phyloP scores from a whole-genome alignment of 768 basidiomycete species.

The Tubosaeta brunneosetosa region DNA sequence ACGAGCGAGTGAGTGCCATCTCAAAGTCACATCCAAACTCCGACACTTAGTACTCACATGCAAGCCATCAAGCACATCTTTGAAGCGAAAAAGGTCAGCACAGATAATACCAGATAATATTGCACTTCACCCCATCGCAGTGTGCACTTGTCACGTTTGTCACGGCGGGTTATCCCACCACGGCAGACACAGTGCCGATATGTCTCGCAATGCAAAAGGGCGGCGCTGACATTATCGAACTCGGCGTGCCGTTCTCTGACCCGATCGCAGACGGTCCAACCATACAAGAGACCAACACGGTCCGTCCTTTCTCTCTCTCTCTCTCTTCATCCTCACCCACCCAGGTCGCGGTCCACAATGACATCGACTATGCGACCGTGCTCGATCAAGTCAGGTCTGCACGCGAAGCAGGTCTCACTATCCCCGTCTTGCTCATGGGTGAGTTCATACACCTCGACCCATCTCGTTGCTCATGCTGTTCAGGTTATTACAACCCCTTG shows the following conservation, averaged over 20 bases:
- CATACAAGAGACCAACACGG: constrained; percentile 93
- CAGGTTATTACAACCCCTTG: constrained; percentile 97
- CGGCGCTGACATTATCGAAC: constrained; percentile 91
- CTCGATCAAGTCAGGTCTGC: constrained; percentile 76
- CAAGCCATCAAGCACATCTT: constrained; percentile 29
- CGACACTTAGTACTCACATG: constrained; percentile 9
- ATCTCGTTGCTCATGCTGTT: neutral
- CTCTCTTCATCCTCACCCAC: neutral
- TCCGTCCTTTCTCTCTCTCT: constrained; percentile 2
- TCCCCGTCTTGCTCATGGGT: constrained; percentile 61
- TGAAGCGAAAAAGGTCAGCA: constrained; percentile 18
- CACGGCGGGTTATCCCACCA: constrained; percentile 87
- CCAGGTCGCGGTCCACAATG: constrained; percentile 83
- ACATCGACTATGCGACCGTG: constrained; percentile 71
- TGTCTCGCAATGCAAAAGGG: constrained; percentile 91
- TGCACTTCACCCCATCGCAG: neutral
- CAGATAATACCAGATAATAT: neutral
- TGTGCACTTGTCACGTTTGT: constrained; percentile 82
- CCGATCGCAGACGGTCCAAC: constrained; percentile 93
- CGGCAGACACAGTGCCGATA: constrained; percentile 77
- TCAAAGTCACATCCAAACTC: neutral
- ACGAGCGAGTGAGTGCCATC: constrained; percentile 24
- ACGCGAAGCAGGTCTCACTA: constrained; percentile 72
- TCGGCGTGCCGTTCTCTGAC: constrained; percentile 78
- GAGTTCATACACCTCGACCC: neutral